Conservation (phyloP, 805 yeast genomes). For the Candida cerambycidarum region DNA sequence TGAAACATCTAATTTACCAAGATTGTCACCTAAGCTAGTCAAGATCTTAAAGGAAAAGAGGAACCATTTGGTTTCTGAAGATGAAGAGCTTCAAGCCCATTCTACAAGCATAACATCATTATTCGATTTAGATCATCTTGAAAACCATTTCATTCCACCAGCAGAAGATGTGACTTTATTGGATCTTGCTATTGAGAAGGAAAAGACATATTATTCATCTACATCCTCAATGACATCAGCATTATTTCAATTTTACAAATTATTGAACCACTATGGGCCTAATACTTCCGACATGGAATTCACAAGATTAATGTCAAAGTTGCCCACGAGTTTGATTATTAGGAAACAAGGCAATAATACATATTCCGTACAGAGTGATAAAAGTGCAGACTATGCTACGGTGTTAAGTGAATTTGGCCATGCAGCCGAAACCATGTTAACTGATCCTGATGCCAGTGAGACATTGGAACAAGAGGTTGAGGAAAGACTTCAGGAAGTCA, state of each 20-base stretch:
- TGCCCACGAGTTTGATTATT: conserved; percentile 52
- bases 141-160: conserved; percentile 62
- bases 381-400: conserved; percentile 63
- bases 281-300: conserved; percentile 29
- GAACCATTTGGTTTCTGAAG: conserved; percentile 50
- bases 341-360: conserved; percentile 30
- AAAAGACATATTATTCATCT: conserved; percentile 62
- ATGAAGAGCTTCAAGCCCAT: neutral
- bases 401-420: conserved; percentile 76
- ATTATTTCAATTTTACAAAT: conserved; percentile 70
- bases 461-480: neutral
- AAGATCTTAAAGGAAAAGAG: conserved; percentile 77
- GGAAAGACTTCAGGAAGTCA: neutral
- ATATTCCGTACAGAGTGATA: conserved; percentile 71
- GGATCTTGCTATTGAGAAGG: conserved; percentile 40
- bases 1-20: conserved; percentile 44
- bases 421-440: conserved; percentile 72
- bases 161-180: conserved; percentile 60
- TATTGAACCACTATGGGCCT: conserved; percentile 49
- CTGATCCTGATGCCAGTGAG: conserved; percentile 24
- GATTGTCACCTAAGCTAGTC: conserved; percentile 63
- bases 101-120: neutral
- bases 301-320: conserved; percentile 42
- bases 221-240: conserved; percentile 85
- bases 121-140: conserved; percentile 55